phyloP scores from a whole-genome alignment of 2,329 filamentous ascomycete genomes.

The Colletotrichum sp. region DNA sequence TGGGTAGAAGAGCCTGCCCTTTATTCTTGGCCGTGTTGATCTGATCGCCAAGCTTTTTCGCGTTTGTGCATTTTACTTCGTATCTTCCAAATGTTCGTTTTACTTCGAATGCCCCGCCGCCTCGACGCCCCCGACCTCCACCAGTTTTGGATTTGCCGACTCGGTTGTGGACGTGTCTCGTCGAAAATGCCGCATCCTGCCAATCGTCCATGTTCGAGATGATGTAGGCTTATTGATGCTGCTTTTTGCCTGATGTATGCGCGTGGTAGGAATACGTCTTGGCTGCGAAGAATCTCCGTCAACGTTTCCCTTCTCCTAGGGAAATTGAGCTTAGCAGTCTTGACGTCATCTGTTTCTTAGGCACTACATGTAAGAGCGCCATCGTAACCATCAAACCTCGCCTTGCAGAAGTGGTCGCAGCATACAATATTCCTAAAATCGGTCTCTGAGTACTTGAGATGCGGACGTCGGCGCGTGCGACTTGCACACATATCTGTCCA shows the following conservation, averaged over 20 bases:
- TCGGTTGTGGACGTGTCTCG: conserved; percentile 8
- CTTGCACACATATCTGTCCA: accelerated
- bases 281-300: neutral
- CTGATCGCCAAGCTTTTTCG: neutral
- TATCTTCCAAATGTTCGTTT: conserved; percentile 5
- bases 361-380: neutral
- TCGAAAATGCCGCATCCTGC: conserved; percentile 9
- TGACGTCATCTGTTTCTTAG: neutral
- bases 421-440: accelerated
- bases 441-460: accelerated
- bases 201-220: neutral
- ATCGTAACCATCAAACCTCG: neutral
- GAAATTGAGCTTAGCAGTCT: neutral
- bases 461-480: neutral
- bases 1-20: neutral
- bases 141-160: neutral
- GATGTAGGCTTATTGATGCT: neutral
- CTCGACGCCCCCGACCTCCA: neutral
- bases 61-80: conserved; percentile 1
- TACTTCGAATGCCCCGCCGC: conserved; percentile 3
- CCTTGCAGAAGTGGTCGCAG: neutral
- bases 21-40: accelerated
- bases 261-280: neutral
- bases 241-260: neutral
- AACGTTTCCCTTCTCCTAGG: neutral